phyloP scores from a whole-genome alignment of 495 filamentous ascomycete species.

The Lindgomyces ingoldianus region DNA sequence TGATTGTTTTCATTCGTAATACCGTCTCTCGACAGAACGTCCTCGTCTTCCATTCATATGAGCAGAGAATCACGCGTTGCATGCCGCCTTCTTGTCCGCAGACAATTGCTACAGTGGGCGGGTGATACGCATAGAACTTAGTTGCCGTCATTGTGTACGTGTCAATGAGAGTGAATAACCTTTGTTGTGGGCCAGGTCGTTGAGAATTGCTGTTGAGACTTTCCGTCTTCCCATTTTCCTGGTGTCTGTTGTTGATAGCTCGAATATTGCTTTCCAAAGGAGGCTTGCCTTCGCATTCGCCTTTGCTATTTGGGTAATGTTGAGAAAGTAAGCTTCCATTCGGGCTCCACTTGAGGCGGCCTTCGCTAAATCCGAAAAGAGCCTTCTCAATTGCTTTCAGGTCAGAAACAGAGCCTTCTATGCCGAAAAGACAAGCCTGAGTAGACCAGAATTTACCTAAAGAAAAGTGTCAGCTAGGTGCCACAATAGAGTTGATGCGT shows the following conservation, averaged over 20 bases:
- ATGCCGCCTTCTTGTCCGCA: slow-evolving; percentile 48
- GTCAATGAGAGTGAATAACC: slow-evolving; percentile 41
- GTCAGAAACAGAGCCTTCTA: slow-evolving; percentile 41
- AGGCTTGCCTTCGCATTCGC: background rate
- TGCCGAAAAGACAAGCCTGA: slow-evolving; percentile 43
- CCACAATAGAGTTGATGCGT: too few species aligned
- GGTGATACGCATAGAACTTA: slow-evolving; percentile 42
- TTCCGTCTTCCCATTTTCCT: too few species aligned
- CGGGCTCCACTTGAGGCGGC: background rate
- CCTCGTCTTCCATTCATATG: slow-evolving; percentile 25
- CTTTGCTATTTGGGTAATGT: background rate
- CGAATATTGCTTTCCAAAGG: too few species aligned
- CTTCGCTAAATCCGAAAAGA: background rate
- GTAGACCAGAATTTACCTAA: slow-evolving; percentile 10
- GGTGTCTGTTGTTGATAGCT: too few species aligned
- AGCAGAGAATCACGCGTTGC: slow-evolving; percentile 43
- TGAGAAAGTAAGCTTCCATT: background rate
- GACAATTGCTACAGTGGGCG: slow-evolving; percentile 42
- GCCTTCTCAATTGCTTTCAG: slow-evolving; percentile 32
- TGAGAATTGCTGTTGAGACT: too few species aligned
- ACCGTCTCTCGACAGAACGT: slow-evolving; percentile 37
- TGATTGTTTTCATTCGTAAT: slow-evolving; percentile 33
- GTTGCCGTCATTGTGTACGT: slow-evolving; percentile 43
- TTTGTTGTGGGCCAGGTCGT: background rate
- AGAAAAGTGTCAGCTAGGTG: background rate